phyloP scores from a whole-genome alignment of 1,284 basidiomycete genomes.

The Phellopilus nigrolimitatus region DNA sequence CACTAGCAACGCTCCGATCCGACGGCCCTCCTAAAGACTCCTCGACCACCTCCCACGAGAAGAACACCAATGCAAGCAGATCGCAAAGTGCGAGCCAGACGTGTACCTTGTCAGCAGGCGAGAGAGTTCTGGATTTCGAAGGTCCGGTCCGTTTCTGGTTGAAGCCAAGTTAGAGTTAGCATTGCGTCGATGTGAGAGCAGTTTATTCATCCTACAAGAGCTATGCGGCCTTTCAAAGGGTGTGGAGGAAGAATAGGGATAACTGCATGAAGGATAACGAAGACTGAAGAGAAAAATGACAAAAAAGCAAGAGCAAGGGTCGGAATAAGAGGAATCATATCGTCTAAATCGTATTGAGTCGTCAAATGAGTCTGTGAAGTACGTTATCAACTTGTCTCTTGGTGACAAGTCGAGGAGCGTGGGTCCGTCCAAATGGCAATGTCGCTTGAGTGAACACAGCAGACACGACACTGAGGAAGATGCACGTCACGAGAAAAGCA shows the following conservation, averaged over 20 bases:
- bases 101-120: conserved; percentile 62
- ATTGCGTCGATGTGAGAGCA: no score
- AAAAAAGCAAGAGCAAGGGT: conserved; percentile 60
- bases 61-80: conserved; percentile 51
- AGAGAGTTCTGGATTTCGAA: conserved; percentile 59
- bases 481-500: no score
- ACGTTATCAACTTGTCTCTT: no score
- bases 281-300: conserved; percentile 64
- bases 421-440: no score
- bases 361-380: conserved; percentile 11
- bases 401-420: no score
- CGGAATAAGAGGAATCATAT: conserved; percentile 61
- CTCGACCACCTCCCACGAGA: conserved; percentile 58
- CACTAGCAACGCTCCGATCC: conserved; percentile 38
- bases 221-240: conserved; percentile 62
- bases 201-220: conserved; percentile 53
- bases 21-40: conserved; percentile 46
- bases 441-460: no score
- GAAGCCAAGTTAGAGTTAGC: conserved; percentile 22
- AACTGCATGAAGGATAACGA: conserved; percentile 66
- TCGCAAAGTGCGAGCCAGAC: conserved; percentile 66
- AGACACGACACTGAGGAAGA: no score
- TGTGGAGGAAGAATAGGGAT: conserved; percentile 66
- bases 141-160: conserved; percentile 63
- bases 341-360: not conserved